Base-by-base conservation (phyloP, 768 basidiomycete genomes). In the Boletus reticuloceps region DNA sequence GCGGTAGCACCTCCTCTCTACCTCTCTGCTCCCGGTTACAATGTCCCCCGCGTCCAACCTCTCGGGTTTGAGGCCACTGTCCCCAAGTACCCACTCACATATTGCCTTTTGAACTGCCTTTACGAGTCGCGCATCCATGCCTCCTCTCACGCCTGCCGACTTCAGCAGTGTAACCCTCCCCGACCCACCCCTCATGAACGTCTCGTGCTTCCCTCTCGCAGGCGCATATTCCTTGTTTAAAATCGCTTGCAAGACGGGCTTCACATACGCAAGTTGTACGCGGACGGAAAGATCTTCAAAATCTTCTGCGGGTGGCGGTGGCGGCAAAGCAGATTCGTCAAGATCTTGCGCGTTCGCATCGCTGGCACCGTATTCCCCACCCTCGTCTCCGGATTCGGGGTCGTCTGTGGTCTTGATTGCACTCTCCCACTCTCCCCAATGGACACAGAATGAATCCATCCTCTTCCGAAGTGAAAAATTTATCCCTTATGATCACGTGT, bases 201-300 rank as follows among this genome's bases (percentile, higher is more conserved):
- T 67, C 7, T 73, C 71, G 58, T 89, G 84, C 22, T 75, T 75
- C 27, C 61, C 60, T 52, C 58, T 63, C 3, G 82, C 80, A 2
- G 90, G 89, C 1, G 52, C 56, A 64, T 87, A 91, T 32, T 65
- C 60, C 32, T 79, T 79, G 34, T 77, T 78, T 34, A 91, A 66
- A 32, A 90, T 79, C 2, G 83, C 84, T 25, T 63, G 69, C 41
- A 92, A 70, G 14, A 90, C 75, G 2, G 82, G 82, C 56, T 85
- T 89, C 27, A 80, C 75, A 61, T 88, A 89, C 12, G 72, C 77
- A 52, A 92, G 81, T 59, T 91, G 88, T 38, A 80, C 70, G 19
- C 74, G 74, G 8, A 88, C 75, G 7, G 75, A 51, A 31, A 89
- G 75, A 20, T 75, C 68, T 39, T 59, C 64, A 58, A 88, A 89